Evolutionary conservation across 176 grass and related monocot species (phyloP).

Genomic region (Puccinellia tenuiflora): DNA sequence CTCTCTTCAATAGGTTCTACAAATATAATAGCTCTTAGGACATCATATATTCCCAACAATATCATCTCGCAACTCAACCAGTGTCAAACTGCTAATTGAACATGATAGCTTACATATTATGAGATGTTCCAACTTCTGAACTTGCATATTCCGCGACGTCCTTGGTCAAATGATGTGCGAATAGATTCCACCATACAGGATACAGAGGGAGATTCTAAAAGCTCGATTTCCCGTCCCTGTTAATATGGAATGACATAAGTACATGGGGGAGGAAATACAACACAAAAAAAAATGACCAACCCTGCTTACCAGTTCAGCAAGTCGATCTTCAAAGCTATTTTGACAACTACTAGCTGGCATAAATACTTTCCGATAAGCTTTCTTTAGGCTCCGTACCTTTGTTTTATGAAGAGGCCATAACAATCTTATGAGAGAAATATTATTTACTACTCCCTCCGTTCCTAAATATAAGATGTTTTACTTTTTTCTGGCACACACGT

Average conservation of each 20-base stretch:
- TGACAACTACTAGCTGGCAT: slow-evolving; percentile 44
- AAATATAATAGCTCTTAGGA: background rate
- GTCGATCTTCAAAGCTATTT: slow-evolving; percentile 53
- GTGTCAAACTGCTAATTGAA: background rate
- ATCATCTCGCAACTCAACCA: background rate
- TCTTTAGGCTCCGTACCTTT: slow-evolving; percentile 64
- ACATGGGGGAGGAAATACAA: background rate
- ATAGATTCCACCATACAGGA: slow-evolving; percentile 73
- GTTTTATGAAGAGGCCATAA: slow-evolving; percentile 7
- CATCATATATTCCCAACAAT: background rate
- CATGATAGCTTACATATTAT: slow-evolving; percentile 1
- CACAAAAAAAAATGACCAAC: background rate
- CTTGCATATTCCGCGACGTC: slow-evolving; percentile 83
- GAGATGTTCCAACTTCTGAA: slow-evolving; percentile 62
- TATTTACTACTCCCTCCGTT: too few species aligned
- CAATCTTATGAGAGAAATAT: background rate
- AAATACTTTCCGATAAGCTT: slow-evolving; percentile 83
- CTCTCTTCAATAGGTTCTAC: background rate
- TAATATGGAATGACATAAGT: slow-evolving; percentile 17
- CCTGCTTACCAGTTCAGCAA: slow-evolving; percentile 62
- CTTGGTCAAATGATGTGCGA: slow-evolving; percentile 63
- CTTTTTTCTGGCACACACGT: too few species aligned
- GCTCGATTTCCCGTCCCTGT: slow-evolving; percentile 43
- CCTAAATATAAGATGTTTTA: too few species aligned
- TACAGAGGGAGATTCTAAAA: slow-evolving; percentile 42